Conservation (phyloP, 2,329 filamentous ascomycete species). For the Nemania bipapillata region DNA sequence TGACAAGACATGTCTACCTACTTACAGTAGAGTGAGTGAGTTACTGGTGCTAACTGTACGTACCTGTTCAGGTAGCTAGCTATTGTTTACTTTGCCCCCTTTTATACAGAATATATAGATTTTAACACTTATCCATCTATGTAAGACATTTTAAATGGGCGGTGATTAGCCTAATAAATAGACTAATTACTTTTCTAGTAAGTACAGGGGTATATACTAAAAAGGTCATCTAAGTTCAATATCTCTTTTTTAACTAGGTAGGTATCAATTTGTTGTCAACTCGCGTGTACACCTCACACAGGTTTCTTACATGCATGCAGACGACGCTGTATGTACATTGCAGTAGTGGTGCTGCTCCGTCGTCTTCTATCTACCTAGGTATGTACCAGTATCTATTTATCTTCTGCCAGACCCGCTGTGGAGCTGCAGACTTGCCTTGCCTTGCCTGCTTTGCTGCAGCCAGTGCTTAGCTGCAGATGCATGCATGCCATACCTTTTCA, state of each 20-base stretch:
- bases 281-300: no score
- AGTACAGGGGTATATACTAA: no score
- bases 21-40: no score
- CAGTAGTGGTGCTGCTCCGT: no score
- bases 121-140: not conserved
- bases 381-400: not conserved
- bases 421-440: slow-evolving; percentile 39
- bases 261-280: no score
- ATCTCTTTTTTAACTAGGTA: no score
- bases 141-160: not conserved
- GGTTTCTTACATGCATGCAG: no score
- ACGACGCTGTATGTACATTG: no score
- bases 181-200: not conserved
- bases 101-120: not conserved
- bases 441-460: no score
- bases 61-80: not conserved
- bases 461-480: slow-evolving; percentile 51
- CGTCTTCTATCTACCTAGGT: not conserved
- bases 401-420: slow-evolving; percentile 20
- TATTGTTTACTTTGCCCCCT: not conserved
- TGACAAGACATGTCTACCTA: no score
- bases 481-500: slow-evolving; percentile 49
- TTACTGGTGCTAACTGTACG: not conserved
- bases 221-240: no score
- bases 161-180: not conserved